Conservation (phyloP, 2,329 filamentous ascomycete genomes). For the Ophiobolus disseminans region DNA sequence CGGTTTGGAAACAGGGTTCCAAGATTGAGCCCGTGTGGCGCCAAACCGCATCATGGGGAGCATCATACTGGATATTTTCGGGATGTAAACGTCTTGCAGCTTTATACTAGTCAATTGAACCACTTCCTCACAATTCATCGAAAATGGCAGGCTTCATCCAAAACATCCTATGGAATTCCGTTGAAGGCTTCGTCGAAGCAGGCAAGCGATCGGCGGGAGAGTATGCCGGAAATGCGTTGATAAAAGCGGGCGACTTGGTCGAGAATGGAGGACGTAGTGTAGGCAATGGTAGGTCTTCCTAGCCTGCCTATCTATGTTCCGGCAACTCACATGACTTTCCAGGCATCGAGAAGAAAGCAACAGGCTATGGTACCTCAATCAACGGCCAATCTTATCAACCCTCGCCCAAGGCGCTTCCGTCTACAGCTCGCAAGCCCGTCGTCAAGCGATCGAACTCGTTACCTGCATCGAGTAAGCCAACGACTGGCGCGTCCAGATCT, state of each 20-base stretch:
- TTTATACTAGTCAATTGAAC: constrained; percentile 1
- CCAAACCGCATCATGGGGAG: constrained; percentile 11
- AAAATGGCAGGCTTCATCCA: constrained; percentile 43
- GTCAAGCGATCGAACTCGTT: constrained; percentile 43
- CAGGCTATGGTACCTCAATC: constrained; percentile 37
- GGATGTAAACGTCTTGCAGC: no score
- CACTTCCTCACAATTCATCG: not conserved
- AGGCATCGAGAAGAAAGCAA: constrained; percentile 42
- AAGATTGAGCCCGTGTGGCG: constrained; percentile 29
- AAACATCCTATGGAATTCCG: constrained; percentile 49
- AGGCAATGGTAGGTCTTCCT: constrained; percentile 36
- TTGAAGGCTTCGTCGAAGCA: constrained; percentile 47
- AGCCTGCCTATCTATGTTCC: no score
- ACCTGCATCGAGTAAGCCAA: constrained; percentile 33
- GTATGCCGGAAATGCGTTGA: constrained; percentile 48
- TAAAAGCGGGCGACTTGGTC: constrained; percentile 48
- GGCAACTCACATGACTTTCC: no score
- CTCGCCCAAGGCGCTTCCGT: constrained; percentile 36
- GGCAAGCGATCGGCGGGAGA: constrained; percentile 46
- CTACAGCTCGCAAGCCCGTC: constrained; percentile 39
- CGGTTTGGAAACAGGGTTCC: constrained; percentile 36
- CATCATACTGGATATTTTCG: constrained; percentile 32
- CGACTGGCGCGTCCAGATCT: constrained; percentile 10
- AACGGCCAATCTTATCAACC: constrained; percentile 38
- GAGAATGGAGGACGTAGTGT: constrained; percentile 42